These are phyloP conservation scores for Penicillium sp. DNA, from an alignment of 2,329 filamentous ascomycete species.

Conservation along the genomic window DNA sequence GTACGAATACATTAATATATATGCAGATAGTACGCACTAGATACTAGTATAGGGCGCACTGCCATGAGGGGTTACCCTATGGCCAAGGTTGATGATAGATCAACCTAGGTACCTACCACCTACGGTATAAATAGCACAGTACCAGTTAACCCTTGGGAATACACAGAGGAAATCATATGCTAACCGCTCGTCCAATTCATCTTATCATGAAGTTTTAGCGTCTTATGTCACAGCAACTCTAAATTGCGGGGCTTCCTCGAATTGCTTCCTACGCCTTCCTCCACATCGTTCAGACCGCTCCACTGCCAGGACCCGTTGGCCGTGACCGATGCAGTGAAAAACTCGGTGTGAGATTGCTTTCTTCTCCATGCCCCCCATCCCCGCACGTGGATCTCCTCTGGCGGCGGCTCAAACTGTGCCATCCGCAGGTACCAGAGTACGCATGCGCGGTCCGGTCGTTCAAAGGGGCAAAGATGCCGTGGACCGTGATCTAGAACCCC, in stretches of 20 bases:
- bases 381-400: conserved; percentile 9
- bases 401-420: conserved; percentile 6
- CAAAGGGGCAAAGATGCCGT: background rate
- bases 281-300: conserved; percentile 9
- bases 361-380: background rate
- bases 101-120: no score
- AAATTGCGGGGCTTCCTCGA: conserved; percentile 23
- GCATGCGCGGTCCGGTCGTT: background rate
- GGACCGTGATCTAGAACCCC: background rate
- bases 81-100: no score
- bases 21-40: no score
- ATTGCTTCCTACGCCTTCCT: conserved; percentile 1
- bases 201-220: conserved; percentile 28
- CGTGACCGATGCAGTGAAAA: conserved; percentile 15
- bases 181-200: conserved; percentile 13
- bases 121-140: no score
- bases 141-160: no score
- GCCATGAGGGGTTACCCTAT: no score
- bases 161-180: no score
- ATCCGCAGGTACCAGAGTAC: conserved; percentile 11
- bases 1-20: no score
- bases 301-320: conserved; percentile 15
- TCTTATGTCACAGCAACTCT: conserved; percentile 28
- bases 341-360: conserved; percentile 22
- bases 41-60: no score